phyloP scores from a whole-genome alignment of 2,329 filamentous ascomycete genomes.

The Pyricularia pennisetigena region DNA sequence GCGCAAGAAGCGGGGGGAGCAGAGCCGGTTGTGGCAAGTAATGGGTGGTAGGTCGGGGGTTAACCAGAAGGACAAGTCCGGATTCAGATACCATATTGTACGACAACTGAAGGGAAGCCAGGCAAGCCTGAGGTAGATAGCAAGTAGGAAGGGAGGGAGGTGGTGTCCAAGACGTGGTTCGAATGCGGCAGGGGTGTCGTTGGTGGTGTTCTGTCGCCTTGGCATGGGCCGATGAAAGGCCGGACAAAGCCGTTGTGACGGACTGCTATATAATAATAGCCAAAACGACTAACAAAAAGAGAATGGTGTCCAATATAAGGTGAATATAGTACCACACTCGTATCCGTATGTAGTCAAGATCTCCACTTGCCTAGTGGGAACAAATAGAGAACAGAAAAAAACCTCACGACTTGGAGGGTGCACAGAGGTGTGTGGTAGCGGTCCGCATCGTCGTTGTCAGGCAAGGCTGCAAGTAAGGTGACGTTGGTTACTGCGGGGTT shows the following conservation, averaged over 20 bases:
- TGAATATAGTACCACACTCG: background rate
- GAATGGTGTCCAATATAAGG: background rate
- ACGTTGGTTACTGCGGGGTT: background rate
- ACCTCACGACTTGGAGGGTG: background rate
- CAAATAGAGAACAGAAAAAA: background rate
- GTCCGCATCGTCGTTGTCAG: background rate
- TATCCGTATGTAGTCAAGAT: background rate
- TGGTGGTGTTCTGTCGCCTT: background rate
- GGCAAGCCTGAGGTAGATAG: background rate
- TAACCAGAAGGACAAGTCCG: background rate
- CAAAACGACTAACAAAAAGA: background rate
- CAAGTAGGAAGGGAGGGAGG: background rate
- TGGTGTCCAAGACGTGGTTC: background rate
- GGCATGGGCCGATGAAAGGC: background rate
- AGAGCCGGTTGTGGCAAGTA: background rate
- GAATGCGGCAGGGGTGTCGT: background rate
- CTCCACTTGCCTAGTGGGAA: background rate
- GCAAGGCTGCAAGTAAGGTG: background rate
- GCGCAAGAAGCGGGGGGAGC: background rate
- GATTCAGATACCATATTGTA: background rate
- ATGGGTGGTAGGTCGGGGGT: background rate
- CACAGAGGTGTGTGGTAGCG: background rate
- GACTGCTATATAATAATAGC: background rate
- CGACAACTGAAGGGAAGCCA: no score
- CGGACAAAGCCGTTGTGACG: background rate